phyloP scores from a whole-genome alignment of 148 eudicot species.

The Vaccinium macrocarpon region DNA sequence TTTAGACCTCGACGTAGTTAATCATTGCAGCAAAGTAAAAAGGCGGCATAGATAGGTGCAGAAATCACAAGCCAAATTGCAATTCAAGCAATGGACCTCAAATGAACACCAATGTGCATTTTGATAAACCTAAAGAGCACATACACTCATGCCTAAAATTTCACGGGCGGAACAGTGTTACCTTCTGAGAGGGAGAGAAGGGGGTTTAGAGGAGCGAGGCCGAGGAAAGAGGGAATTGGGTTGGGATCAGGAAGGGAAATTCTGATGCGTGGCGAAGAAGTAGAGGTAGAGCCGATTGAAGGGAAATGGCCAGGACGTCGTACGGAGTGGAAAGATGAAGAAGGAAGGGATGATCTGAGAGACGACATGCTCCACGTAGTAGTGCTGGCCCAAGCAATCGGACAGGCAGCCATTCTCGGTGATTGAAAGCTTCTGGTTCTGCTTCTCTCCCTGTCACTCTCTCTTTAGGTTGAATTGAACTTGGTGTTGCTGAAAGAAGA shows the following conservation, averaged over 20 bases:
- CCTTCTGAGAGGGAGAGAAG: conserved; percentile 47
- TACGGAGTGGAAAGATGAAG: conserved; percentile 22
- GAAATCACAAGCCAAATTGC: background rate
- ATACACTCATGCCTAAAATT: background rate
- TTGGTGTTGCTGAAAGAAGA: background rate
- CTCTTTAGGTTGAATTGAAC: background rate
- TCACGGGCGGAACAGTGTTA: conserved; percentile 1
- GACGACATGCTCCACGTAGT: conserved; percentile 63
- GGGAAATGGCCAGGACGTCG: background rate
- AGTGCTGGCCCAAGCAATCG: conserved; percentile 17
- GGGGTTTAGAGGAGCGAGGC: conserved; percentile 57
- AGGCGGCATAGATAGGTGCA: background rate
- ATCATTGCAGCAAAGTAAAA: background rate
- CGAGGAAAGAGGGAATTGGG: conserved; percentile 41
- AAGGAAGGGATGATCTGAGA: conserved; percentile 50
- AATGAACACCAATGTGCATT: background rate
- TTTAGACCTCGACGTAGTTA: background rate
- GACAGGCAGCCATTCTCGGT: conserved; percentile 8
- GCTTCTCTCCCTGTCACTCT: background rate
- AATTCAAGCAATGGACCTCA: background rate
- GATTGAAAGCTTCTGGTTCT: background rate
- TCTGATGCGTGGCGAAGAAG: conserved; percentile 26
- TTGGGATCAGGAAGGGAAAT: conserved; percentile 30
- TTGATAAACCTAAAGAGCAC: background rate
- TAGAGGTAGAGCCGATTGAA: conserved; percentile 22